Evolutionary conservation across 208 protist species (phyloP).

Genomic region (Angomonas ambiguus): DNA sequence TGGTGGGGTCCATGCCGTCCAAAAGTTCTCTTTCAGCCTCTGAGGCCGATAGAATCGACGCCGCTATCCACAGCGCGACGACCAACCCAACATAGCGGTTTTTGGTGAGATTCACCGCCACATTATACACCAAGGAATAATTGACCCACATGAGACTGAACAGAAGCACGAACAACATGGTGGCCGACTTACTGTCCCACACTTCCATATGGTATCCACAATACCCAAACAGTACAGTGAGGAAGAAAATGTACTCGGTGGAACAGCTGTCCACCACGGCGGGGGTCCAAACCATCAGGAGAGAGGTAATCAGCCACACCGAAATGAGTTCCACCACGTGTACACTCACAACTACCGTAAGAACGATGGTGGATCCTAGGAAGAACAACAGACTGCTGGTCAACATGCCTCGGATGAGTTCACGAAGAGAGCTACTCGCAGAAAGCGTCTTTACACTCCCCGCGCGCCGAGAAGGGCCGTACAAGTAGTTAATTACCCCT

Average conservation of each 20-base stretch:
- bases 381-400: constrained; percentile 51
- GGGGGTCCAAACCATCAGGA: constrained; percentile 78
- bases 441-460: constrained; percentile 60
- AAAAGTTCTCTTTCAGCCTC: not conserved
- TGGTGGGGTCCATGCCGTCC: not conserved
- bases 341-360: constrained; percentile 79
- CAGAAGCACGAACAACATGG: constrained; percentile 37
- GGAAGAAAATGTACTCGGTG: constrained; percentile 58
- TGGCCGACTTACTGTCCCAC: constrained; percentile 26
- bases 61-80: constrained; percentile 13
- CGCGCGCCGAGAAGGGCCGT: constrained; percentile 70
- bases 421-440: constrained; percentile 31
- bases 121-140: constrained; percentile 39
- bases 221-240: constrained; percentile 33
- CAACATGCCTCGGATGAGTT: constrained; percentile 41
- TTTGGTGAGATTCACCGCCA: constrained; percentile 28
- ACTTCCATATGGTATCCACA: constrained; percentile 41
- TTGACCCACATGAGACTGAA: constrained; percentile 69
- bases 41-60: constrained; percentile 12
- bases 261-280: constrained; percentile 78
- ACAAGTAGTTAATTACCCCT: constrained; percentile 75
- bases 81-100: constrained; percentile 53
- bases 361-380: constrained; percentile 43
- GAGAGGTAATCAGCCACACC: constrained; percentile 75
- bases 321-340: constrained; percentile 83